Evolutionary conservation across 768 basidiomycete species (phyloP).

Genomic region (Russula dissimulans): DNA sequence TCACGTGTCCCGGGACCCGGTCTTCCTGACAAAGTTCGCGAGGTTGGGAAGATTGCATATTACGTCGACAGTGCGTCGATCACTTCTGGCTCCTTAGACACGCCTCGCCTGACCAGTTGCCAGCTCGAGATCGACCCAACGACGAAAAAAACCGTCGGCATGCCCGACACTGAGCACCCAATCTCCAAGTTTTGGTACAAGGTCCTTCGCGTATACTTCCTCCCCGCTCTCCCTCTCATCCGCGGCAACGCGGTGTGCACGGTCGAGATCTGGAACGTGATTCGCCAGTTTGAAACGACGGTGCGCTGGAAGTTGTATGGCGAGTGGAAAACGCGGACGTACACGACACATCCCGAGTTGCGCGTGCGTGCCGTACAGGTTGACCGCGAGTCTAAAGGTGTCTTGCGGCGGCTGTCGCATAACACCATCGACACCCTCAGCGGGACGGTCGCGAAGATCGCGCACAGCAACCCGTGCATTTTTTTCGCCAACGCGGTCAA

Average conservation of each 20-base stretch:
- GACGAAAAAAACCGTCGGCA: conserved; percentile 49
- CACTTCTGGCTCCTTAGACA: not conserved
- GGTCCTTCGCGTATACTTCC: conserved; percentile 66
- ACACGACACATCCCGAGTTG: conserved; percentile 71
- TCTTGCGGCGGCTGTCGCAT: conserved; percentile 77
- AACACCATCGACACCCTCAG: conserved; percentile 80
- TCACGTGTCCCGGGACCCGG: conserved; percentile 69
- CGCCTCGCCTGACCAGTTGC: not conserved
- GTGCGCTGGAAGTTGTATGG: conserved; percentile 89
- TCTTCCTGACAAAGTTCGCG: conserved; percentile 71
- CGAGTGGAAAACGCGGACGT: conserved; percentile 77
- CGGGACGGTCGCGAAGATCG: conserved; percentile 83
- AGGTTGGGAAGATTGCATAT: conserved; percentile 66
- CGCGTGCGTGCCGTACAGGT: conserved; percentile 74
- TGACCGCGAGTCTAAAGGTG: conserved; percentile 80
- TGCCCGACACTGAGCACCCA: conserved; percentile 48
- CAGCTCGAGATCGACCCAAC: conserved; percentile 46
- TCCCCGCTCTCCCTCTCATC: conserved; percentile 82
- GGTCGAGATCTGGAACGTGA: conserved; percentile 87
- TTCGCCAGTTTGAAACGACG: conserved; percentile 68
- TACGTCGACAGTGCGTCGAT: conserved; percentile 38
- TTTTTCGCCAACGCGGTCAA: conserved; percentile 84
- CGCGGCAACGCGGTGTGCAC: conserved; percentile 82
- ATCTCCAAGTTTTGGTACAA: conserved; percentile 77
- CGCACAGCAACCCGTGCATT: conserved; percentile 89